Base-by-base conservation (phyloP, 1,284 basidiomycete genomes). In the Hypsizygus ulmarius region DNA sequence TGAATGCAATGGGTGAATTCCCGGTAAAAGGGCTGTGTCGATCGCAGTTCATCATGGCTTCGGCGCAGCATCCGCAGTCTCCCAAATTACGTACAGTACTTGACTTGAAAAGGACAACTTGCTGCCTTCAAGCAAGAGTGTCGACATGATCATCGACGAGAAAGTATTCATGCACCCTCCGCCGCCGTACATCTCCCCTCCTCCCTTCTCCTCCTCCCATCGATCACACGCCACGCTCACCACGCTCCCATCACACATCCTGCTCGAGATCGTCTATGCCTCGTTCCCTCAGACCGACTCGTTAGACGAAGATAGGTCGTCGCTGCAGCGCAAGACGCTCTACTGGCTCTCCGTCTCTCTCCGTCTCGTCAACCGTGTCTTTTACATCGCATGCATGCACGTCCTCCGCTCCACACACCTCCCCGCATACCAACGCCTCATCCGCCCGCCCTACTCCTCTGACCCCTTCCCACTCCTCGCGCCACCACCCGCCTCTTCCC, bases 361-460 rank as follows among this genome's bases (percentile, higher is more conserved):
- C 21, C 70, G 87, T 19, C 67, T 81, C n/a, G 84, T 87, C 36
- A 82, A 81, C 55, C 74, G 75, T 12, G 67, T 77, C 3, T 66
- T 87, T 38, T 90, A 87, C 62, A 73, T 82, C 16, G 86, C 86
- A 7, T 87, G 79, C 63, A 89, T 89, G 86, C 82, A 89, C 58
- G 76, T 89, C 43, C 72, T 90, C 8, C 78, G 89, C 27, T 87
- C 85, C 0, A 79, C 79, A 1, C 89, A 87, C 60, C 70, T 90
- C 38, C 75, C 80, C 5, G 69, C 77, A 1, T 91, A 90, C 60
- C 65, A 68, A n/a, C 66, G 70, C 7, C 74, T 83, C 43, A 73
- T 90, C 50, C 77, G 79, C 27, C 61, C 71, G 0, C 84, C 84
- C 0, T 88, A 89, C 65, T 73, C 82, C 3, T 83, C 83, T 43